Evolutionary conservation across 2,329 filamentous ascomycete genomes (phyloP).

Genomic region (Tolypocladium amazonense): DNA sequence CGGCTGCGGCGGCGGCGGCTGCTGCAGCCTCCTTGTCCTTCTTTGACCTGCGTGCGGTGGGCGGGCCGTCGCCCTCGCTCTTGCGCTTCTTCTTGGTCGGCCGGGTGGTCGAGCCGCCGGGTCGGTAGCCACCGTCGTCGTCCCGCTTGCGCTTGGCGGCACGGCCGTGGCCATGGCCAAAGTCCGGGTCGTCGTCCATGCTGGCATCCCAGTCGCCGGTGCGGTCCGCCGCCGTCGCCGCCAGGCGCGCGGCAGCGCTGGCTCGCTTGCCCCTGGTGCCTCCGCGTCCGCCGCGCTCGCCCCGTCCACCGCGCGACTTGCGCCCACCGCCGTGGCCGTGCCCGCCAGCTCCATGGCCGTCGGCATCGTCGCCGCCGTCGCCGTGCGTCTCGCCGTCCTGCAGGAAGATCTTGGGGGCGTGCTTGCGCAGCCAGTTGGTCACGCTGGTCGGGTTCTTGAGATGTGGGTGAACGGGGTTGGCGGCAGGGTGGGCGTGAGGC

Average conservation of each 20-base stretch:
- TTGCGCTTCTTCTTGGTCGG: constrained; percentile 49
- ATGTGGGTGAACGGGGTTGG: constrained; percentile 26
- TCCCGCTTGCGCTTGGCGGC: constrained; percentile 42
- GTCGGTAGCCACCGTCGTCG: constrained; percentile 49
- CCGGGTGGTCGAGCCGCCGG: constrained; percentile 42
- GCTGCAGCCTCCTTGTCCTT: constrained; percentile 14
- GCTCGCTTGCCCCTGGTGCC: constrained; percentile 26
- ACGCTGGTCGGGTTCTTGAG: constrained; percentile 75
- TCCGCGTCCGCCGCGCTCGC: constrained; percentile 26
- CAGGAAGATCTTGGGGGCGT: constrained; percentile 76
- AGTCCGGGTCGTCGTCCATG: constrained; percentile 28
- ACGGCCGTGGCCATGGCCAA: constrained; percentile 15
- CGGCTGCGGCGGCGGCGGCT: constrained; percentile 2
- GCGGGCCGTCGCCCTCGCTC: constrained; percentile 34
- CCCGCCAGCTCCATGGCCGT: constrained; percentile 10
- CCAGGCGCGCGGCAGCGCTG: constrained; percentile 11
- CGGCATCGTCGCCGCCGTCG: constrained; percentile 16
- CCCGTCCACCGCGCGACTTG: constrained; percentile 22
- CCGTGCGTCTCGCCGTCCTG: constrained; percentile 43
- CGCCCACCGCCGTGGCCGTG: constrained; percentile 16
- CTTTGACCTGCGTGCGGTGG: constrained; percentile 23
- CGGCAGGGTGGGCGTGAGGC: constrained; percentile 30
- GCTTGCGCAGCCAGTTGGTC: constrained; percentile 86
- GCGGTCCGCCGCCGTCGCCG: constrained; percentile 8
- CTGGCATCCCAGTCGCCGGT: constrained; percentile 20